Evolutionary conservation across 1,139 yeast species (phyloP), one percentile per base, ranked within the genome.

Genomic region (Yamadazyma dendronema): DNA sequence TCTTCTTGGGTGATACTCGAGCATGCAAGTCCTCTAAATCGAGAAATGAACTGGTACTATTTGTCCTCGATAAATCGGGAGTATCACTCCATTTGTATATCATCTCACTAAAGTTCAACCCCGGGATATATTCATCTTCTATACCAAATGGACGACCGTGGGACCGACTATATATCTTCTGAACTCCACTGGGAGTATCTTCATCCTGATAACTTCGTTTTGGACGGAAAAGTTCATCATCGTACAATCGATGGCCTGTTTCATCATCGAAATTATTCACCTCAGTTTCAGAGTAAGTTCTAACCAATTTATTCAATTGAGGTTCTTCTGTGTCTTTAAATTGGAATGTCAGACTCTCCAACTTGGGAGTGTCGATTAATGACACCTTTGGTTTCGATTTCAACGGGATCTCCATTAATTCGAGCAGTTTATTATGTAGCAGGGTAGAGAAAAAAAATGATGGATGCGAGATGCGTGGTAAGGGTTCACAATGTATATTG

Each of bases 121-220:
- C 85, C 0, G 89, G 89, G 12, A 83, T 73, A 50, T 82, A 83
- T 51, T 84, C 90, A 54, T 83, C 90, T 49, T 80, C 83, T 46
- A 82, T 62, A 1, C 85, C 87, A 28, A 59, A 50, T n/a, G 45
- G 43, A 17, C 35, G 28, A 10, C 51, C 48, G 39, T 48, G 48
- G 3, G 51, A 45, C 21, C 54, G 41, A 17, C 69, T 55, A 43
- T 66, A 66, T 11, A 67, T 53, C 43, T 45, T 46, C 8, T 38
- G 32, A 4, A 46, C 46, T 5, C 46, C 45, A 3, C 15, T 24
- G 11, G 34, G 41, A n/a, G 26, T 30, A 5, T 27, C 46, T 32
- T 22, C 41, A 17, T 25, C 35, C 11, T 9, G 27, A n/a, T 24
- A 24, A 5, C 36, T 28, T 26, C 36, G 37, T 36, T 57, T 59